These are phyloP conservation scores for Colletotrichum melonis DNA, from an alignment of 2,329 filamentous ascomycete genomes.

Conservation along the genomic window DNA sequence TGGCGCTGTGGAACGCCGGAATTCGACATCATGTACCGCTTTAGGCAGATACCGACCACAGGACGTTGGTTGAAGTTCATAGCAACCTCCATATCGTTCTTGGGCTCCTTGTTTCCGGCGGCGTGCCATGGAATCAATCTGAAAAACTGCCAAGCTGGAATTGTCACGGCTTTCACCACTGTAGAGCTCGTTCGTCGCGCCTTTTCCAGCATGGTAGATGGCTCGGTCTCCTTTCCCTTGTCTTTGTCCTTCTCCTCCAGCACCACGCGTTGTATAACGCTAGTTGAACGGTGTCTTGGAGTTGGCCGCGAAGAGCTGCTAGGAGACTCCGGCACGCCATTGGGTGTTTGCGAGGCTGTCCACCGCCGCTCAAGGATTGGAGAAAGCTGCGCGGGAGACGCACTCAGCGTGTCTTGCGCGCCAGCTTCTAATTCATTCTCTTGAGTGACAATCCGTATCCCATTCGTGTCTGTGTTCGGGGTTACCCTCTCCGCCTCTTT, in stretches of 20 bases:
- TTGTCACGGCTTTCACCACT: constrained; percentile 83
- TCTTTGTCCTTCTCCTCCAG: constrained; percentile 62
- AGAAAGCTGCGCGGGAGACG: constrained; percentile 45
- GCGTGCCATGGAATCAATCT: constrained; percentile 95
- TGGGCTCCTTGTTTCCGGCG: constrained; percentile 60
- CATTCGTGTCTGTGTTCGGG: constrained; percentile 43
- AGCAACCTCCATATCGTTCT: constrained; percentile 83
- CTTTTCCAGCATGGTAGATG: constrained; percentile 54
- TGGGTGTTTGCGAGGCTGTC: constrained; percentile 16
- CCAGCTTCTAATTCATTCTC: constrained; percentile 42
- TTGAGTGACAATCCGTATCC: constrained; percentile 47
- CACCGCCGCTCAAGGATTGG: constrained; percentile 38
- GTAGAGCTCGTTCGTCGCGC: constrained; percentile 59
- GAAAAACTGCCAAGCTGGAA: constrained; percentile 98
- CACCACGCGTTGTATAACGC: constrained; percentile 71
- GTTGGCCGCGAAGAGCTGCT: constrained; percentile 46
- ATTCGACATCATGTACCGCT: constrained; percentile 83
- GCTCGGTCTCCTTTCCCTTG: constrained; percentile 54
- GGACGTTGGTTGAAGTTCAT: constrained; percentile 87
- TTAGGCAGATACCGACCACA: constrained; percentile 91
- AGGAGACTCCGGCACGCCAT: constrained; percentile 36
- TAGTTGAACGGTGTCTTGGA: constrained; percentile 63
- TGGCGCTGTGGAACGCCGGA: constrained; percentile 77
- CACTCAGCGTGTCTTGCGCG: constrained; percentile 46
- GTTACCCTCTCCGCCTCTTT: constrained; percentile 47